Conservation (phyloP, 2,329 filamentous ascomycete genomes). For the Aspergillus alliaceus region DNA sequence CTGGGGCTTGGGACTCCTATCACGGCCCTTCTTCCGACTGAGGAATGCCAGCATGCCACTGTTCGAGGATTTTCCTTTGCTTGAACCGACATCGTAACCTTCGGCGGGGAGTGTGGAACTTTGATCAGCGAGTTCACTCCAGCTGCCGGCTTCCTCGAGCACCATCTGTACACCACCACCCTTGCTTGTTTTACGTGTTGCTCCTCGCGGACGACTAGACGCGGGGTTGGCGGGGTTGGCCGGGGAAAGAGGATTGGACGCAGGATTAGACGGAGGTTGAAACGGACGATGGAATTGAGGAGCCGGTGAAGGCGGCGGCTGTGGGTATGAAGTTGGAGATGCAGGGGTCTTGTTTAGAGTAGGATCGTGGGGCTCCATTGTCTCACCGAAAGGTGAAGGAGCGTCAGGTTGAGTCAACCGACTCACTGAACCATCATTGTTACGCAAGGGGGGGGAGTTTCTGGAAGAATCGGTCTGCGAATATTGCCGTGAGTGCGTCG, state of each 20-base stretch:
- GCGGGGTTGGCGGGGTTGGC: conserved; percentile 31
- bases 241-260: conserved; percentile 40
- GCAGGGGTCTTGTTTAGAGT: conserved; percentile 13
- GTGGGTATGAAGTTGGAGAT: conserved; percentile 13
- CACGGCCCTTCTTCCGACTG: conserved; percentile 82
- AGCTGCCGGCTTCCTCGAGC: conserved; percentile 83
- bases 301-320: conserved; percentile 21
- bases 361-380: conserved; percentile 27
- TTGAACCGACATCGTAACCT: conserved; percentile 47
- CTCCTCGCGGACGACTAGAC: conserved; percentile 54
- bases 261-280: conserved; percentile 25
- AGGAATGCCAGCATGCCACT: conserved; percentile 89
- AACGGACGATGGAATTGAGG: not conserved
- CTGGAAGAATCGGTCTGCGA: conserved; percentile 37
- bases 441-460: conserved; percentile 31
- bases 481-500: conserved; percentile 35
- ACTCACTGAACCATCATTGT: conserved; percentile 28
- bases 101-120: conserved; percentile 73
- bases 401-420: conserved; percentile 28
- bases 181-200: conserved; percentile 71
- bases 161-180: conserved; percentile 88
- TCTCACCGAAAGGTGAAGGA: conserved; percentile 28
- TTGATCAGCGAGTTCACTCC: conserved; percentile 85
- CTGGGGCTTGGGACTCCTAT: conserved; percentile 89
- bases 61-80: conserved; percentile 49